A percentile compares a stretch with the other conserved stretches of the same genome.
Conservation (phyloP, 192 early-diverging fungal species). For the Mortierella alpina region DNA sequence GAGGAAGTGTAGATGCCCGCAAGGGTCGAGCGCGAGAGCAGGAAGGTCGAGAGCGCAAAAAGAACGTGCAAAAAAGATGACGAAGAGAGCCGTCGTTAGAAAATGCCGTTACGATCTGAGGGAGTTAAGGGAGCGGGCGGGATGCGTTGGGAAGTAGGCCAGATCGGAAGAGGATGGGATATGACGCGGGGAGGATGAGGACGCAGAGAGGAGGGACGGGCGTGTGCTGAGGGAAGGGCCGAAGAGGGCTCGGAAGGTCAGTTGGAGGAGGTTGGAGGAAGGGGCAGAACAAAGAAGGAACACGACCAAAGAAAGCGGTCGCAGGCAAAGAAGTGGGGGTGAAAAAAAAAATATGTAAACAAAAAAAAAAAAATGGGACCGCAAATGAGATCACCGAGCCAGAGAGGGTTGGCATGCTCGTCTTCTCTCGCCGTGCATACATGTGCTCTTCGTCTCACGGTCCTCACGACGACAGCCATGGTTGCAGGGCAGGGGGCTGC, state of each 20-base stretch:
- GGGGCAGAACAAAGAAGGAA: too few species aligned
- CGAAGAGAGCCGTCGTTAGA: conserved; percentile 1
- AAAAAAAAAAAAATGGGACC: too few species aligned
- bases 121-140: background rate
- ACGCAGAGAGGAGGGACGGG: background rate
- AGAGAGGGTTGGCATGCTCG: too few species aligned
- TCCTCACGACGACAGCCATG: too few species aligned
- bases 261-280: too few species aligned
- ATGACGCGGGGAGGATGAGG: background rate
- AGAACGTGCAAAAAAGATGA: background rate
- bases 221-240: background rate
- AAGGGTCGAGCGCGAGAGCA: background rate
- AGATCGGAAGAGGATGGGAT: background rate
- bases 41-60: background rate
- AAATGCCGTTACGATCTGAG: background rate
- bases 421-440: too few species aligned
- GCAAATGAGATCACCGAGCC: too few species aligned
- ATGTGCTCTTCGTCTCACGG: too few species aligned
- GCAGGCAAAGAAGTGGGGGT: too few species aligned
- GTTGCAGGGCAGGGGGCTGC: too few species aligned
- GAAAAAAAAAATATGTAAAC: too few species aligned
- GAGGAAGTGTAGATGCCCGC: background rate
- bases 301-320: background rate
- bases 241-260: background rate
- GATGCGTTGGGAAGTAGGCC: background rate